Evolutionary conservation across 73 alveolate species (phyloP).

Genomic region (Paramecium sonneborni): DNA sequence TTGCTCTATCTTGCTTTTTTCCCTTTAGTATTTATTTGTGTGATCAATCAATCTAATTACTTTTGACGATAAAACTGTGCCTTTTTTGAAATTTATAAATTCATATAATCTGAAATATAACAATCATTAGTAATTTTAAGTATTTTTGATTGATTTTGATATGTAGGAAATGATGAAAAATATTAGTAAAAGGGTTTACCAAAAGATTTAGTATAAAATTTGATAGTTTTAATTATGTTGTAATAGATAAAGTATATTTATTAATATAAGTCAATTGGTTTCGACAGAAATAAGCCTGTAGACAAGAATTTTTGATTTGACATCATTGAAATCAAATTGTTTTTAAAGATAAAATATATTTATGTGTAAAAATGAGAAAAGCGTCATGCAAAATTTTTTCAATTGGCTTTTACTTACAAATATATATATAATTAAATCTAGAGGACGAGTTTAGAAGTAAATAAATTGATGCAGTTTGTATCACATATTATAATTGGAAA

Average conservation of each 20-base stretch:
- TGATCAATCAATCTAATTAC: conserved; percentile 84
- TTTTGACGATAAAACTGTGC: conserved; percentile 90
- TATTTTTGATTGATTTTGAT: background rate
- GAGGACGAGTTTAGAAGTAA: no score
- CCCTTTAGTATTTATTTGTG: conserved; percentile 82
- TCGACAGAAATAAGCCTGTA: background rate
- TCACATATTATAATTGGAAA: no score
- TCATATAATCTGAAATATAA: conserved; percentile 92
- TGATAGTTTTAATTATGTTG: no score
- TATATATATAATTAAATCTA: no score
- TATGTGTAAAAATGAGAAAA: no score
- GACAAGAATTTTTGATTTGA: no score
- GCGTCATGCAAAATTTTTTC: no score
- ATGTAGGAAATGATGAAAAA: background rate
- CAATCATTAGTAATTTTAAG: conserved; percentile 88
- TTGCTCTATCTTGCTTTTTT: conserved; percentile 67
- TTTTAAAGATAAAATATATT: no score
- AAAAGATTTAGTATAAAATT: background rate
- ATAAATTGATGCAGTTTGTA: no score
- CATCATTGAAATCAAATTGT: no score
- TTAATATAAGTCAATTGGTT: background rate
- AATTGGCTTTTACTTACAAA: no score
- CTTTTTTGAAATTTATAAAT: conserved; percentile 91
- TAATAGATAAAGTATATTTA: no score
- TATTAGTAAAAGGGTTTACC: background rate